Percentiles rank a stretch among this genome's conserved stretches.
Evolutionary conservation across 345 rosid species (phyloP).

Genomic region (Brassica juncea): DNA sequence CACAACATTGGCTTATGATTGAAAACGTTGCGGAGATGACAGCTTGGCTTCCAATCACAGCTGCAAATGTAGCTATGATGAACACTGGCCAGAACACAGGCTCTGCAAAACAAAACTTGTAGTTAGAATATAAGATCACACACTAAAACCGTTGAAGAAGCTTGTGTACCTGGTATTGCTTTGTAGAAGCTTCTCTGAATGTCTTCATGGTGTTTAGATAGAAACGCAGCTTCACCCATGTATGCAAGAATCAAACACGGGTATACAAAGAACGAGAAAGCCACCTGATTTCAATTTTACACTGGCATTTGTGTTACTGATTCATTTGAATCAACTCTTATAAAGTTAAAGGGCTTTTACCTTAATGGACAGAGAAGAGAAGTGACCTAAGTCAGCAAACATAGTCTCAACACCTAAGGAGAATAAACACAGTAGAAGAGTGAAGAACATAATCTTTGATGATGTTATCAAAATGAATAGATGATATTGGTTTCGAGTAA

Average conservation of each 20-base stretch:
- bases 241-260: conserved; percentile 88
- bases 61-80: conserved; percentile 78
- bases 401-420: conserved; percentile 77
- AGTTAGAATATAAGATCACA: background rate
- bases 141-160: background rate
- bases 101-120: conserved; percentile 49
- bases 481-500: background rate
- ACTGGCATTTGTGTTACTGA: background rate
- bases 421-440: conserved; percentile 12
- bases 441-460: conserved; percentile 1
- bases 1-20: conserved; percentile 77
- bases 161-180: conserved; percentile 77
- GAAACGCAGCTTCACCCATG: conserved; percentile 92
- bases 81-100: conserved; percentile 86
- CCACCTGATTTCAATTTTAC: conserved; percentile 52
- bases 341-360: conserved; percentile 40
- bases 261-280: conserved; percentile 69
- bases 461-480: background rate
- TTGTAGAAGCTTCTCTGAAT: conserved; percentile 79
- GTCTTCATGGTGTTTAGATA: conserved; percentile 72
- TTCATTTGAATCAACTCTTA: background rate
- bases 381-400: conserved; percentile 89
- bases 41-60: conserved; percentile 90
- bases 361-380: conserved; percentile 78
- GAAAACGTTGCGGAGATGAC: conserved; percentile 92